Evolutionary conservation across 208 protist genomes (phyloP).

Genomic region (Naegleria lovaniensis): DNA sequence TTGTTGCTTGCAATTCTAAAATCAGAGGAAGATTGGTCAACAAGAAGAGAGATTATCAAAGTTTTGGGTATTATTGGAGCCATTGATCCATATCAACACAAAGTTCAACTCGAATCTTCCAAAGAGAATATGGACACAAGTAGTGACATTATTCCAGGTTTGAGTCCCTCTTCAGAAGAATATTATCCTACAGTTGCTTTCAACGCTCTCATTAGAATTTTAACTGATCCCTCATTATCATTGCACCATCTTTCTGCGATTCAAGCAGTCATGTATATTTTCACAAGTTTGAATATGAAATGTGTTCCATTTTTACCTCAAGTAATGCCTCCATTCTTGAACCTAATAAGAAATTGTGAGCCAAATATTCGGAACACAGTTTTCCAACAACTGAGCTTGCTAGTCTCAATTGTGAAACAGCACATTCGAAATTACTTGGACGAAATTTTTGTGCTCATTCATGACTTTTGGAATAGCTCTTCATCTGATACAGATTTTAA

Average conservation of each 20-base stretch:
- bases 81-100: slow-evolving; percentile 59
- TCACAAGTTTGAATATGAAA: slow-evolving; percentile 57
- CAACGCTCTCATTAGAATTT: slow-evolving; percentile 65
- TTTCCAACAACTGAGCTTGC: slow-evolving; percentile 29
- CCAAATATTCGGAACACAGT: slow-evolving; percentile 20
- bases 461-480: slow-evolving; percentile 35
- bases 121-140: background rate
- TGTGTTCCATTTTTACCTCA: slow-evolving; percentile 65
- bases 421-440: slow-evolving; percentile 30
- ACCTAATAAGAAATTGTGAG: slow-evolving; percentile 45
- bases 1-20: slow-evolving; percentile 60
- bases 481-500: slow-evolving; percentile 50
- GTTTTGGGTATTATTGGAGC: slow-evolving; percentile 79
- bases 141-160: background rate
- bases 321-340: slow-evolving; percentile 71
- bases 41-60: slow-evolving; percentile 65
- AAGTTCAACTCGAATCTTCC: background rate
- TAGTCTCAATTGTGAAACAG: slow-evolving; percentile 22
- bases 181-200: slow-evolving; percentile 72
- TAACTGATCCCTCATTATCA: slow-evolving; percentile 60
- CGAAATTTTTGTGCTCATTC: slow-evolving; percentile 19
- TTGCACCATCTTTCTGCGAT: slow-evolving; percentile 62
- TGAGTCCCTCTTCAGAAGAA: slow-evolving; percentile 46
- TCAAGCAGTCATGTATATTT: slow-evolving; percentile 67
- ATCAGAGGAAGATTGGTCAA: slow-evolving; percentile 47